phyloP scores from a whole-genome alignment of 257 asterid species.

The Solanum clarkiae region DNA sequence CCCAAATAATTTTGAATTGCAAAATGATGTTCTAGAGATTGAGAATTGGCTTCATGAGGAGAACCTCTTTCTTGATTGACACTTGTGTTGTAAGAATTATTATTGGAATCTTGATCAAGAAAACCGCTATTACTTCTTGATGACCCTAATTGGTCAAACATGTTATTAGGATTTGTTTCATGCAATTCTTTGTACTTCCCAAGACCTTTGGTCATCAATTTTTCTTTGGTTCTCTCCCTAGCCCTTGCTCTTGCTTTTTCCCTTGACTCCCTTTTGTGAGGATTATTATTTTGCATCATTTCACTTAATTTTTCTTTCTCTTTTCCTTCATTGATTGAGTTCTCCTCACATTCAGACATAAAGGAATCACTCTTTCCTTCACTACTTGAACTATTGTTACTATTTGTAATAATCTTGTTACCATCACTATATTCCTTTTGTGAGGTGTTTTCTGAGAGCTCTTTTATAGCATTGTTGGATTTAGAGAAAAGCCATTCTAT shows the following conservation, averaged over 20 bases:
- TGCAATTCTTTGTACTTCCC: background rate
- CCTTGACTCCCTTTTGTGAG: slow-evolving; percentile 18
- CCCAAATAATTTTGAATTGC: slow-evolving; percentile 28
- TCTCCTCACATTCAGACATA: slow-evolving; percentile 30
- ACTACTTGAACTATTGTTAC: background rate
- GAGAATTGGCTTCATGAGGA: background rate
- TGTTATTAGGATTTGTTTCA: slow-evolving; percentile 11
- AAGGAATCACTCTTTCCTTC: slow-evolving; percentile 8
- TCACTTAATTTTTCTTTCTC: background rate
- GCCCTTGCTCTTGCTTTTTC: slow-evolving; percentile 48
- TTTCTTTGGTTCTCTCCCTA: slow-evolving; percentile 40
- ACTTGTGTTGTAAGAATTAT: slow-evolving; percentile 7
- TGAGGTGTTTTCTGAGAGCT: slow-evolving; percentile 16
- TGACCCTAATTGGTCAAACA: background rate
- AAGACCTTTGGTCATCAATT: slow-evolving; percentile 37
- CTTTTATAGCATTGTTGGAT: slow-evolving; percentile 45
- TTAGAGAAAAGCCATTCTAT: slow-evolving; percentile 61
- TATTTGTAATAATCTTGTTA: background rate
- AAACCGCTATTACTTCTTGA: background rate
- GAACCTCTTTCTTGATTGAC: slow-evolving; percentile 3
- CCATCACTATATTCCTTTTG: slow-evolving; percentile 4
- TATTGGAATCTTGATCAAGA: slow-evolving; percentile 1
- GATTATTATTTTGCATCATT: background rate
- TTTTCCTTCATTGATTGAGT: background rate
- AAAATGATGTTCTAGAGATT: slow-evolving; percentile 6